A percentile compares a stretch with the other conserved stretches of the same genome.
Conservation (phyloP, 768 basidiomycete species). For the Baorangia bicolor region DNA sequence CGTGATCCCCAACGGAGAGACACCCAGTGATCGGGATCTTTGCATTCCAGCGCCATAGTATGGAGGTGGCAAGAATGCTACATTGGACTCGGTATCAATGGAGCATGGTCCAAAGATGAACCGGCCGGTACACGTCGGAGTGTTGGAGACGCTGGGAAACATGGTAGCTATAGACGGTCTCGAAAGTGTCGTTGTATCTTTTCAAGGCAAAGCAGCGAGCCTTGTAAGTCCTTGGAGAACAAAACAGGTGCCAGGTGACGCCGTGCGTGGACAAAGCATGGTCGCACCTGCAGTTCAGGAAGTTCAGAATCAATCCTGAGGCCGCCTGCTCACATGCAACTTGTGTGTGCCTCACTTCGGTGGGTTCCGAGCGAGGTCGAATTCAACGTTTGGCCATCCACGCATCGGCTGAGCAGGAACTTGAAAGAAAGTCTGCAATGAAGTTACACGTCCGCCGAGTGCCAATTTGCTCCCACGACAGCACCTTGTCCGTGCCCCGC, state of each 20-base stretch:
- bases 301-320: not conserved
- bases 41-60: not conserved
- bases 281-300: not conserved
- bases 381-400: not conserved
- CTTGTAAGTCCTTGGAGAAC: not conserved
- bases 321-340: not conserved
- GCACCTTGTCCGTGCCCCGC: not conserved
- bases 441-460: not conserved
- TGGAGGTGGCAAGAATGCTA: not conserved
- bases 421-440: not conserved
- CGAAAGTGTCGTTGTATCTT: not conserved
- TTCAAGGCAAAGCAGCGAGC: not conserved
- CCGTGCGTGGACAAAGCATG: not conserved
- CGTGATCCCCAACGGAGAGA: not conserved
- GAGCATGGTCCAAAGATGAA: not conserved
- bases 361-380: not conserved
- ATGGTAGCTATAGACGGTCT: not conserved
- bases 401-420: not conserved
- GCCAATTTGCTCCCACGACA: not conserved
- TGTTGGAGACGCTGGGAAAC: not conserved
- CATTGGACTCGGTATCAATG: not conserved
- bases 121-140: too few relatives aligned
- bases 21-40: not conserved
- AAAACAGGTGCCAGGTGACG: not conserved
- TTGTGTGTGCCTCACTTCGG: not conserved